Conservation (phyloP, 1,139 yeast genomes). For the Nakaseomyces kungkrabaensis region DNA sequence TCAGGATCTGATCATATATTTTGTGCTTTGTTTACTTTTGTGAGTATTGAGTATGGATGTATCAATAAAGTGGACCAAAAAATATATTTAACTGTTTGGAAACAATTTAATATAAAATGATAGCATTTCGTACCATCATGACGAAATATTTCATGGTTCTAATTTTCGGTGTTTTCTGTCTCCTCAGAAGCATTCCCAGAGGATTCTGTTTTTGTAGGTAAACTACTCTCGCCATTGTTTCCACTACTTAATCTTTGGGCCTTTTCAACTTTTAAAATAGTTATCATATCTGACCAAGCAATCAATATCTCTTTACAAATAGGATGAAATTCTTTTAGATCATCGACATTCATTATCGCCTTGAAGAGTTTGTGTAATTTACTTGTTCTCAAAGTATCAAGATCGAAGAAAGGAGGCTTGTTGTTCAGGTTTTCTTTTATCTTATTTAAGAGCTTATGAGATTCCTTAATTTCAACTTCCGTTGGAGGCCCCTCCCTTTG, state of each 20-base stretch:
- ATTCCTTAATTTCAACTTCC: slow-evolving; percentile 17
- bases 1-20: too few relatives aligned
- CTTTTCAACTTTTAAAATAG: slow-evolving; percentile 21
- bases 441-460: slow-evolving; percentile 22
- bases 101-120: too few relatives aligned
- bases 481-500: slow-evolving; percentile 26
- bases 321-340: slow-evolving; percentile 24
- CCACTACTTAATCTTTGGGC: not conserved
- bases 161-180: not conserved
- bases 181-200: not conserved
- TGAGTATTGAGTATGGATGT: too few relatives aligned
- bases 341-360: slow-evolving; percentile 21
- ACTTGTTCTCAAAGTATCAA: slow-evolving; percentile 22
- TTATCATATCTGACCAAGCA: slow-evolving; percentile 20
- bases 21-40: too few relatives aligned
- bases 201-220: not conserved
- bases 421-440: slow-evolving; percentile 19
- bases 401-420: slow-evolving; percentile 25
- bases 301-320: slow-evolving; percentile 20
- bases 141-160: too few relatives aligned
- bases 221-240: not conserved
- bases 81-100: too few relatives aligned
- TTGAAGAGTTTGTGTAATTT: slow-evolving; percentile 26
- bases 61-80: too few relatives aligned
- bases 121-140: too few relatives aligned